Conservation (phyloP, 805 yeast genomes). For the Ogataea dorogensis region DNA sequence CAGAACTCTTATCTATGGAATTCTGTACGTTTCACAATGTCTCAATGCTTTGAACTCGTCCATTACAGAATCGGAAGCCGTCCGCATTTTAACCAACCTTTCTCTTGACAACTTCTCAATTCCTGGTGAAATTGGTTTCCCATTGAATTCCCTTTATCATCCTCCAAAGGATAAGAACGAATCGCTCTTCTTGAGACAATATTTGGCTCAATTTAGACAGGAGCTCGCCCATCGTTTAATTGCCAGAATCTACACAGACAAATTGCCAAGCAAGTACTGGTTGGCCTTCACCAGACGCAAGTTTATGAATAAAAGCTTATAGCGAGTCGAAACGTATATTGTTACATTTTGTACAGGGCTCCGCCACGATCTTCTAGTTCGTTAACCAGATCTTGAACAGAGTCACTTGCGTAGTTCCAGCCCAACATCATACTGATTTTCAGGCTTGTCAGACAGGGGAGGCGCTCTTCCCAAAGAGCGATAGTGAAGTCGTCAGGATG, state of each 20-base stretch:
- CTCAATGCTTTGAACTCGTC: constrained; percentile 55
- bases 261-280: constrained; percentile 89
- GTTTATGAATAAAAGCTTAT: constrained; percentile 90
- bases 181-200: constrained; percentile 73
- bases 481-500: constrained; percentile 87
- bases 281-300: constrained; percentile 91
- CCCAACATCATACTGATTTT: constrained; percentile 76
- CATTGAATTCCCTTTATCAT: constrained; percentile 74
- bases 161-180: constrained; percentile 76
- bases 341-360: constrained; percentile 52
- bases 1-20: constrained; percentile 89
- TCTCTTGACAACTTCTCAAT: constrained; percentile 84
- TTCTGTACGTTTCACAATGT: constrained; percentile 84
- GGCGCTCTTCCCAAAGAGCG: constrained; percentile 74
- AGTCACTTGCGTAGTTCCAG: constrained; percentile 71
- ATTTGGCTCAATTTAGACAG: constrained; percentile 91
- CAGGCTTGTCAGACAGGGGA: constrained; percentile 65
- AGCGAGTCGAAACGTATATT: constrained; percentile 4
- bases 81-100: constrained; percentile 70
- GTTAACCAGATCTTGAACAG: constrained; percentile 61
- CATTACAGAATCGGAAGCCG: constrained; percentile 57
- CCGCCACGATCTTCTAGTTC: constrained; percentile 75
- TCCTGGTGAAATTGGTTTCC: constrained; percentile 96
- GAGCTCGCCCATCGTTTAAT: constrained; percentile 83
- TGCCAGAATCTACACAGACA: constrained; percentile 65